Conservation (phyloP, 441 rosid species). For the Heliophila coronopifolia region DNA sequence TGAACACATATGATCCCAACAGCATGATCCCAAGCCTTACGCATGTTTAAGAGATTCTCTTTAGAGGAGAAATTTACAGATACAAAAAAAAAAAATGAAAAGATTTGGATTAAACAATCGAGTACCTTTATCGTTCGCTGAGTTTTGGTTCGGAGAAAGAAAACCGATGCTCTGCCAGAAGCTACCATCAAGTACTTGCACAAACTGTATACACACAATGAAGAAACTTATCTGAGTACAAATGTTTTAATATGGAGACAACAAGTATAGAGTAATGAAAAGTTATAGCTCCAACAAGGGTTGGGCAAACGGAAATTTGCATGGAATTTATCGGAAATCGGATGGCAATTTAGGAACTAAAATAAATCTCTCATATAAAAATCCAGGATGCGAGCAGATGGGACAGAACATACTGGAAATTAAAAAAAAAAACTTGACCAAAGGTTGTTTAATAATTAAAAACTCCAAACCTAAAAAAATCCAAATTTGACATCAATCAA, state of each 20-base stretch:
- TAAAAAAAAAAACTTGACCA: no score
- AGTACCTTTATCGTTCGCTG: constrained; percentile 42
- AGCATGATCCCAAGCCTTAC: constrained; percentile 95
- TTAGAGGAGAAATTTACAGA: not conserved
- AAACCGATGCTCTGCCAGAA: constrained; percentile 61
- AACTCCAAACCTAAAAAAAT: no score
- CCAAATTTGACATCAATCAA: no score
- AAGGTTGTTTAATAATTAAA: no score
- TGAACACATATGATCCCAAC: constrained; percentile 76
- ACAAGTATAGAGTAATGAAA: not conserved
- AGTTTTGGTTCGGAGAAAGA: constrained; percentile 33
- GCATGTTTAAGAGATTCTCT: constrained; percentile 12
- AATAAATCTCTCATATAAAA: no score
- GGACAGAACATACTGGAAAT: no score
- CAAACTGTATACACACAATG: constrained; percentile 37
- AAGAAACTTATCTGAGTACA: constrained; percentile 3
- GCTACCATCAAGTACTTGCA: constrained; percentile 72
- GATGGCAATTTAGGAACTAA: no score
- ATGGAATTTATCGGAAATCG: no score
- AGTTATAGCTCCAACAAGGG: not conserved
- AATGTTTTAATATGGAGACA: not conserved
- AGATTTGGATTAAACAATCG: not conserved
- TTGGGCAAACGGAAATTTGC: no score
- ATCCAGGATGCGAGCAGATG: no score
- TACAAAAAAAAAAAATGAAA: not conserved